Evolutionary conservation across 1,284 basidiomycete genomes (phyloP), one percentile per base, ranked within the genome.

Genomic region (Leccinum griseonigrum): DNA sequence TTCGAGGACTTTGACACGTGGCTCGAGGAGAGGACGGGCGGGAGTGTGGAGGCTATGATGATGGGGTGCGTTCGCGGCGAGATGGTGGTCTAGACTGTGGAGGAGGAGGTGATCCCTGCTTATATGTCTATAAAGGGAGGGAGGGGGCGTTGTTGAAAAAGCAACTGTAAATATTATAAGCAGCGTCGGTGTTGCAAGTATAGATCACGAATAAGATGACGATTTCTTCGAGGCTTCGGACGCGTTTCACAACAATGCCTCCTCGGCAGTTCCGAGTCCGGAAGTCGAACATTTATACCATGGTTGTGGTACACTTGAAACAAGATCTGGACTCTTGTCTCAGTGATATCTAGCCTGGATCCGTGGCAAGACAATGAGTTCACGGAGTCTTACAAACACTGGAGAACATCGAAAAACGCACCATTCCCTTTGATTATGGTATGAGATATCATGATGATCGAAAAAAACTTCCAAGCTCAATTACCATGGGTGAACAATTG

Each of bases 21-120:
- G 88, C 72, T 92, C 48, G 83, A 85, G 43, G 75, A 77, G 68
- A 79, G 78, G 67, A 87, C 79, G 16, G 79, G 76, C 0, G 87
- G 85, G 9, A 81, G 81, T 11, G 83, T 90, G 3, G 90, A 92
- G 71, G 81, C 83, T 36, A 75, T 85, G 73, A 70, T 92, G 56
- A 65, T 92, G 61, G 89, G 89, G 2, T 89, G 86, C 67, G 83
- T 92, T 2, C 87, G 83, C 0, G 91, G 90, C 14, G 77, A 85
- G 46, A 75, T 67, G 2, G 67, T 76, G 36, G 73, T 80, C 10
- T 81, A 36, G 34, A 9, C 13, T 13, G 5, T 14, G 5, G 34
- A 14, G 29, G 13, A 14, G 34, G 22, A 26, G 22, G 22, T 6
- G 13, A 36, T 36, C 13, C 34, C 34, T 14, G 13, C 34, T 13